Evolutionary conservation across 1,284 basidiomycete genomes (phyloP), one percentile per base, ranked within the genome.

Genomic region (Boletus austroedulis): DNA sequence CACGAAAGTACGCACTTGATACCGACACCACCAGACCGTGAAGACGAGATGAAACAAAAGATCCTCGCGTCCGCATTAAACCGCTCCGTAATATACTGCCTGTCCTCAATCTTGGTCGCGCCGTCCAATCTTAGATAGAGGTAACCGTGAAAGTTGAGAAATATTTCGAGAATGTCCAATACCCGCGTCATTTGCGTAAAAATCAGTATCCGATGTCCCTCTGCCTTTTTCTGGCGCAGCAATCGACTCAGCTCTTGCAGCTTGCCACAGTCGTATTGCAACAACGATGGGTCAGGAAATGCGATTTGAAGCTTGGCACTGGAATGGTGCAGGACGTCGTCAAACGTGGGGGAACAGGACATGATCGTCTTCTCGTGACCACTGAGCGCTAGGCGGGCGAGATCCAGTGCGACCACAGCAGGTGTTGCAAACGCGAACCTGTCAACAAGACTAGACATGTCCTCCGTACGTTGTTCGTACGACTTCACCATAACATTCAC

Each of bases 151-250:
- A 94, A 88, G 67, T 91, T 96, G 59, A 98, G 81, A 76, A 96
- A 98, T 38, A 89, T 87, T 71, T 98, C 96, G 51, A 98, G 81
- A 56, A 98, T 95, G 73, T 98, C 95, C 55, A 98, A 80, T 38
- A 98, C 90, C 58, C 84, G 83, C 24, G 95, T 98, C 95, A 98
- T 98, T 70, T 98, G 95, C 0, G 95, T 98, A 73, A 98, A 98
- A 66, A 98, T 96, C 50, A 98, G 80, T 24, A 94, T 83, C 2
- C 95, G 89, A 70, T 98, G 95, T 0, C 94, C 93, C 4, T 85
- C 92, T 0, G 85, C 85, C 69, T 95, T 94, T 70, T 88, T 89
- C 68, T 92, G 85, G 24, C 93, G 86, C 45, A 98, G 81, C 32
- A 98, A 80, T 26, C 78, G 77, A 32, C 87, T 84, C 5, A 98